Evolutionary conservation across 495 filamentous ascomycete species (phyloP).

Genomic region (Mytilinidion resinicola): DNA sequence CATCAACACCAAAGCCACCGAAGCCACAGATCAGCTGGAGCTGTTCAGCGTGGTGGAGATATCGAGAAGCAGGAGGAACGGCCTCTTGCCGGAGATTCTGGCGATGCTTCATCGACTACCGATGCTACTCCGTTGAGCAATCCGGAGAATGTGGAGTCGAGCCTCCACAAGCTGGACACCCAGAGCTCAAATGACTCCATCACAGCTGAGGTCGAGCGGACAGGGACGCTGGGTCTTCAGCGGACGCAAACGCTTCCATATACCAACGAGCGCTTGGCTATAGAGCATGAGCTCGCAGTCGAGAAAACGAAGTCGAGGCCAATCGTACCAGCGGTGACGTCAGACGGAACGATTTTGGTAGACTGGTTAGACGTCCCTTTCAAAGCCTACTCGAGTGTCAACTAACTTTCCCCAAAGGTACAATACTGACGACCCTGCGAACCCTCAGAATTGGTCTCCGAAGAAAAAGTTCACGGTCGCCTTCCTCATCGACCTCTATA

Average conservation of each 20-base stretch:
- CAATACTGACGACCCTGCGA: constrained; percentile 45
- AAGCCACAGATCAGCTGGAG: neutral
- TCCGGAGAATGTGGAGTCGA: neutral
- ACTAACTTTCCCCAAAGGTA: constrained; percentile 25
- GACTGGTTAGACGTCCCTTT: constrained; percentile 37
- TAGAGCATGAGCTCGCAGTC: constrained; percentile 6
- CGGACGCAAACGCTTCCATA: constrained; percentile 11
- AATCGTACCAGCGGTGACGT: constrained; percentile 10
- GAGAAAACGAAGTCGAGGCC: constrained; percentile 13
- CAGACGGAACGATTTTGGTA: constrained; percentile 38
- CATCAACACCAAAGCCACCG: neutral
- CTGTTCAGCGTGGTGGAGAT: neutral
- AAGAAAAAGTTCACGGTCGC: constrained; percentile 34
- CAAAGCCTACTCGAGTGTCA: neutral
- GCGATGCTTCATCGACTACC: neutral
- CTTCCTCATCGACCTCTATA: constrained; percentile 34
- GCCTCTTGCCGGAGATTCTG: neutral
- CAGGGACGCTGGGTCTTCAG: constrained; percentile 3
- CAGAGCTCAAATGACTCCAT: neutral
- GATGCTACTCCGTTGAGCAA: neutral
- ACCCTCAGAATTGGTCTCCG: constrained; percentile 52
- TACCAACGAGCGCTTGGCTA: constrained; percentile 10
- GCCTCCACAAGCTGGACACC: constrained; percentile 2
- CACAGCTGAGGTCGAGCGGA: neutral
- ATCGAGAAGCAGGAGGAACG: neutral